phyloP scores from a whole-genome alignment of 2,329 filamentous ascomycete genomes.

The Botrytis elliptica region DNA sequence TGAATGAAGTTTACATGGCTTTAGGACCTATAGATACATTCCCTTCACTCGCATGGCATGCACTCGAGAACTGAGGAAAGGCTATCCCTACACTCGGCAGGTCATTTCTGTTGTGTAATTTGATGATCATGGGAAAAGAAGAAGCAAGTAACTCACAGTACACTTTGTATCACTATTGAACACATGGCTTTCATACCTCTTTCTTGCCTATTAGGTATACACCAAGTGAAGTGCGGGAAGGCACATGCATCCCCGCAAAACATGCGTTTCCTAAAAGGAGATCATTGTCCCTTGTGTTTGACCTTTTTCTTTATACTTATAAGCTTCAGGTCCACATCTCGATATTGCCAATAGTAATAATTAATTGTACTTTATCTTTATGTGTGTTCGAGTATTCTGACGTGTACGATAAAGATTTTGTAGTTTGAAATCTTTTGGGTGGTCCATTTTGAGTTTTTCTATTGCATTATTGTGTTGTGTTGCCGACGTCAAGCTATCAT shows the following conservation, averaged over 20 bases:
- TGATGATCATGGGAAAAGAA: not conserved
- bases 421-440: constrained; percentile 8
- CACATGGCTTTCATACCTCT: not conserved
- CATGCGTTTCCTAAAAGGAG: constrained; percentile 1
- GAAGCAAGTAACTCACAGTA: not conserved
- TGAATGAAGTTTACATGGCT: not conserved
- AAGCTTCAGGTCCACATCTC: not conserved
- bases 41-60: not conserved
- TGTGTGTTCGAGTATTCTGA: not conserved
- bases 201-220: not conserved
- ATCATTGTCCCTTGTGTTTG: not conserved
- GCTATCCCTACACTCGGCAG: not conserved
- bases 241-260: not conserved
- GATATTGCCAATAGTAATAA: not conserved
- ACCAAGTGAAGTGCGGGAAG: not conserved
- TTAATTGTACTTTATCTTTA: not conserved
- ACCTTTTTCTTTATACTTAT: not conserved
- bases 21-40: not conserved
- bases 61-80: constrained; percentile 3
- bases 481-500: constrained; percentile 4
- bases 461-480: not conserved
- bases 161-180: not conserved
- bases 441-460: not conserved
- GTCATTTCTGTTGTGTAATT: not conserved
- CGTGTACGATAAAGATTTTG: not conserved